These are phyloP conservation scores for Leishmania amazonensis DNA, from an alignment of 208 protist species.

Conservation along the genomic window DNA sequence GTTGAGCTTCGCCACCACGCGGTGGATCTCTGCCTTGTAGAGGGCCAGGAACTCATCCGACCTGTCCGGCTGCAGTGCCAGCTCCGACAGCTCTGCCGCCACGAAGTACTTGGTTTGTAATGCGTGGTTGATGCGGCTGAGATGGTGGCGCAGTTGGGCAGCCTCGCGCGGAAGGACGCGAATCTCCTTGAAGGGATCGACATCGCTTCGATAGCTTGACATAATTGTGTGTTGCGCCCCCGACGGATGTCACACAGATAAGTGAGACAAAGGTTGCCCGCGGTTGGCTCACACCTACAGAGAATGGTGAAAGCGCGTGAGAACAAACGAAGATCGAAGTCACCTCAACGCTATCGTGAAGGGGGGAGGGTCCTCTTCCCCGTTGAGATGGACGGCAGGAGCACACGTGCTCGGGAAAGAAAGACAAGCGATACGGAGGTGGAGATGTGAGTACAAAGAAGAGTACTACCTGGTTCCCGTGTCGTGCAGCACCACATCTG, in stretches of 20 bases:
- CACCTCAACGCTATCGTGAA: background rate
- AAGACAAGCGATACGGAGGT: background rate
- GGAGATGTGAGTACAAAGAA: background rate
- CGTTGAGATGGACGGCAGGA: background rate
- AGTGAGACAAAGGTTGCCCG: background rate
- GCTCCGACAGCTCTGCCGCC: slow-evolving; percentile 54
- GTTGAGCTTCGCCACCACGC: slow-evolving; percentile 66
- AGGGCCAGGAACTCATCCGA: slow-evolving; percentile 65
- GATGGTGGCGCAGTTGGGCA: slow-evolving; percentile 60
- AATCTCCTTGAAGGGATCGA: slow-evolving; percentile 79
- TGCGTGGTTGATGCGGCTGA: slow-evolving; percentile 70
- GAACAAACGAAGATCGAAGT: background rate
- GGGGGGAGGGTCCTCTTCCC: background rate
- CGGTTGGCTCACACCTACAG: background rate
- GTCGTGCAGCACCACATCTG: background rate
- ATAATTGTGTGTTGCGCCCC: background rate
- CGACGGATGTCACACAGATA: background rate
- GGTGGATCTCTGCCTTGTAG: slow-evolving; percentile 69
- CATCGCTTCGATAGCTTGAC: slow-evolving; percentile 30
- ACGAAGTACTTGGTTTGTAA: slow-evolving; percentile 77
- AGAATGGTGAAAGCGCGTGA: background rate
- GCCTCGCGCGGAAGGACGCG: slow-evolving; percentile 58
- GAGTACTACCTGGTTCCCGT: background rate
- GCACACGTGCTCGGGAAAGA: background rate
- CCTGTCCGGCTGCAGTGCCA: slow-evolving; percentile 64